phyloP scores from a whole-genome alignment of 345 rosid species.

The Psidium friedrichsthalianum region DNA sequence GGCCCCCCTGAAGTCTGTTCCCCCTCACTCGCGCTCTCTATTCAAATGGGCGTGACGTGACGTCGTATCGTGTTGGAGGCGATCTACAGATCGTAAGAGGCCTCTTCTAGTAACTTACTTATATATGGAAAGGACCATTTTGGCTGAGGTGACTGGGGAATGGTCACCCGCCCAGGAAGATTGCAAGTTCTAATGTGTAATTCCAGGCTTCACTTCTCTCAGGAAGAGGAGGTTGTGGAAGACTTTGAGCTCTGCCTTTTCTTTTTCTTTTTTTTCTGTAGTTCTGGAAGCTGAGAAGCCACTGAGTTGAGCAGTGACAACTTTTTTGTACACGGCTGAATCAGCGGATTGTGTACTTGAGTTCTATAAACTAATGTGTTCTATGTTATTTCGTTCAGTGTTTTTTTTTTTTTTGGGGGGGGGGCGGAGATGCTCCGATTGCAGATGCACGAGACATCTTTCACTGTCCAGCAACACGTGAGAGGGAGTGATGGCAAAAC shows the following conservation, averaged over 20 bases:
- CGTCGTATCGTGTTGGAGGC: neutral
- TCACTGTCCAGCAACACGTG: neutral
- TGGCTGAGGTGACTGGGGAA: slow-evolving; percentile 13
- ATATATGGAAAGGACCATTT: neutral
- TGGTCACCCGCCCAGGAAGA: slow-evolving; percentile 10
- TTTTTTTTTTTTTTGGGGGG: neutral
- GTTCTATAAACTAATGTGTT: neutral
- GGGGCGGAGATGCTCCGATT: neutral
- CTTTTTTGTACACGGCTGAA: neutral
- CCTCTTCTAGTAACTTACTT: neutral
- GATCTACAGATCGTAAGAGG: neutral
- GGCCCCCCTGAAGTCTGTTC: neutral
- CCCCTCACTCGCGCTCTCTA: neutral
- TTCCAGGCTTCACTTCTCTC: neutral
- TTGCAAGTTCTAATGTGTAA: neutral
- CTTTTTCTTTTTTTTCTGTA: neutral
- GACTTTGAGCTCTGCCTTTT: no score
- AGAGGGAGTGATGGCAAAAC: no score
- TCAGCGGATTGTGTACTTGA: neutral
- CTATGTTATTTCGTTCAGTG: neutral
- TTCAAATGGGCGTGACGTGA: neutral
- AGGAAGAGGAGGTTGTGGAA: neutral
- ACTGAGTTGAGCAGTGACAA: neutral
- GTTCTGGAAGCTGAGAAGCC: neutral
- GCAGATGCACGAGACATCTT: neutral